Base-by-base conservation (phyloP, 139 green algal species). In the Nannochloris sp. region DNA sequence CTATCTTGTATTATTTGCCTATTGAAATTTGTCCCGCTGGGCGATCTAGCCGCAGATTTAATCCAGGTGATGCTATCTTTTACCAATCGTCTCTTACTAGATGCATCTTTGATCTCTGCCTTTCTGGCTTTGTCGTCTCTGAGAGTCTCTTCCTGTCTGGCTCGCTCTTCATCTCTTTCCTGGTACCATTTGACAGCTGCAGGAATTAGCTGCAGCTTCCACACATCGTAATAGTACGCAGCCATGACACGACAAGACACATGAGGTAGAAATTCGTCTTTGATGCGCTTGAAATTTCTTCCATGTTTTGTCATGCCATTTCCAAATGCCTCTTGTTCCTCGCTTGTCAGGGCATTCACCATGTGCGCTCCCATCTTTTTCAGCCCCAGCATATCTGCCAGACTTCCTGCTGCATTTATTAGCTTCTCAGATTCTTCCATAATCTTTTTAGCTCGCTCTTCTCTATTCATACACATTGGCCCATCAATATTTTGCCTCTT, bases 151-250 rank as follows among this genome's bases (percentile, higher is more conserved):
- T 63, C 69, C 6, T 50, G 18, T 7, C 23, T 40, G 8, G 18
- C 24, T 16, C 48, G 51, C 43, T 66, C n/a, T 7, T 43, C n/a
- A 19, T 57, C 18, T 49, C 12, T 31, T 44, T 66, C 11, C 9
- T 55, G 15, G 3, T 55, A 66, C 68, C 68, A 74, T 8, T 48
- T 44, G n/a, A 34, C 46, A 25, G 49, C 58, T 9, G 59, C 34
- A 4, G 61, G 60, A 21, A 57, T 57, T 6, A 31, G 46, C 21
- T 24, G 50, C 36, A 65, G 49, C 61, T 74, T 74, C 68, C 68
- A 74, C 44, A 74, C 40, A 44, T 72, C 59, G 56, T 77, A 77
- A 48, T 67, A 73, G 31, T 69, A 54, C 21, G 34, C 60, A 37
- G 60, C 60, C 27, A 66, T 51, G 10, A 21, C 10, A 21, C 48